Conservation (phyloP, 2,329 filamentous ascomycete species). For the Diplocarpon mali region DNA sequence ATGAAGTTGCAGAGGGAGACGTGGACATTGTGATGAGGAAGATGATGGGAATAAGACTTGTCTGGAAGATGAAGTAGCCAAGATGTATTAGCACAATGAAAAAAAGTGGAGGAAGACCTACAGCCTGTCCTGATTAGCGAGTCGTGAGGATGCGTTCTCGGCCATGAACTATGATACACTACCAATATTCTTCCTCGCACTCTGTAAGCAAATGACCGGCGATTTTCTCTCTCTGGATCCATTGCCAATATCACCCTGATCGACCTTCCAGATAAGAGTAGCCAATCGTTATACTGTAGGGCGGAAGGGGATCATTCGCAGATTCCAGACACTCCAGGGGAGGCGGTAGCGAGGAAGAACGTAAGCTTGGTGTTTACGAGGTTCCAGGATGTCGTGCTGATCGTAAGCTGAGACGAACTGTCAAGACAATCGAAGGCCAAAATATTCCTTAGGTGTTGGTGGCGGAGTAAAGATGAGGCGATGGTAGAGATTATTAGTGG, state of each 20-base stretch:
- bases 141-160: constrained; percentile 30
- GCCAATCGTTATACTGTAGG: constrained; percentile 33
- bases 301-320: constrained; percentile 33
- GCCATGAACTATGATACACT: constrained; percentile 33
- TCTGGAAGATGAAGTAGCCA: constrained; percentile 35
- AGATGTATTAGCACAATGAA: neutral
- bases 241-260: constrained; percentile 23
- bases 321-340: constrained; percentile 33
- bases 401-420: constrained; percentile 32
- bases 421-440: constrained; percentile 30
- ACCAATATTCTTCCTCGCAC: constrained; percentile 31
- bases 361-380: constrained; percentile 29
- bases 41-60: constrained; percentile 33
- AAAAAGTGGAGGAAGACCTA: constrained; percentile 9
- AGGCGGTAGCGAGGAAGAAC: constrained; percentile 29
- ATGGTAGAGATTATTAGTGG: constrained; percentile 35
- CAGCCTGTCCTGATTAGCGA: constrained; percentile 34
- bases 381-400: constrained; percentile 25
- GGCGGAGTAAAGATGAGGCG: constrained; percentile 33
- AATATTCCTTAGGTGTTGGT: constrained; percentile 31
- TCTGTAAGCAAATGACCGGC: constrained; percentile 30
- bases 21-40: constrained; percentile 32
- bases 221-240: constrained; percentile 26
- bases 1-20: constrained; percentile 4
- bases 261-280: too few species aligned